phyloP scores from a whole-genome alignment of 140 eudicot genomes.

The Oenanthe javanica region DNA sequence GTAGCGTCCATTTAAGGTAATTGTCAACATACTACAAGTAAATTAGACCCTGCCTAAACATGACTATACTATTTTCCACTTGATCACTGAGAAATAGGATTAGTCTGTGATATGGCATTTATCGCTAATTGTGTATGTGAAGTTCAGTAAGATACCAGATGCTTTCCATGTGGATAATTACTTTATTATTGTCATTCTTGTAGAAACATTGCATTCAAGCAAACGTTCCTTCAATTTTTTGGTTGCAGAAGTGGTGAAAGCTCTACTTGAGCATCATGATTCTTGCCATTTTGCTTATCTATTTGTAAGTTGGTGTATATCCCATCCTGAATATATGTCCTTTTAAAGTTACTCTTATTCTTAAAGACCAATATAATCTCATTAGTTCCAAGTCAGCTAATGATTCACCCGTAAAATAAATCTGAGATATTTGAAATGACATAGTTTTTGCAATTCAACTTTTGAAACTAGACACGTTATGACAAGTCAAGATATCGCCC shows the following conservation, averaged over 20 bases:
- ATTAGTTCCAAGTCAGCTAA: background rate
- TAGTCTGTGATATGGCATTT: no score
- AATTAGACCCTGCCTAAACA: background rate
- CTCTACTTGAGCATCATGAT: background rate
- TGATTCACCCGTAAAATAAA: background rate
- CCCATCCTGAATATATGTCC: background rate
- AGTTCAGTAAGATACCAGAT: background rate
- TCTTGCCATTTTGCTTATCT: constrained; percentile 5
- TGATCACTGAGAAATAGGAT: background rate
- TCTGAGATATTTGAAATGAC: background rate
- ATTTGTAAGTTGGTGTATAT: background rate
- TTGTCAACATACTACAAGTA: background rate
- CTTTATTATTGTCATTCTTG: background rate
- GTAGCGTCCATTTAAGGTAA: background rate
- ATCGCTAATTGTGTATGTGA: background rate
- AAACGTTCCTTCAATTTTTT: background rate
- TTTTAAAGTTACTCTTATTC: background rate
- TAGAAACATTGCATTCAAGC: background rate
- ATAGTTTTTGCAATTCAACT: background rate
- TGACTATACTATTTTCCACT: background rate
- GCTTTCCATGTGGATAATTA: background rate
- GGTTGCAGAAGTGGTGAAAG: background rate
- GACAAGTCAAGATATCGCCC: background rate
- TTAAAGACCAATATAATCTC: background rate
- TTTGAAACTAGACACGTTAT: background rate